Conservation (phyloP, 192 early-diverging fungal genomes). For the Rhizoclosmatium sp. region DNA sequence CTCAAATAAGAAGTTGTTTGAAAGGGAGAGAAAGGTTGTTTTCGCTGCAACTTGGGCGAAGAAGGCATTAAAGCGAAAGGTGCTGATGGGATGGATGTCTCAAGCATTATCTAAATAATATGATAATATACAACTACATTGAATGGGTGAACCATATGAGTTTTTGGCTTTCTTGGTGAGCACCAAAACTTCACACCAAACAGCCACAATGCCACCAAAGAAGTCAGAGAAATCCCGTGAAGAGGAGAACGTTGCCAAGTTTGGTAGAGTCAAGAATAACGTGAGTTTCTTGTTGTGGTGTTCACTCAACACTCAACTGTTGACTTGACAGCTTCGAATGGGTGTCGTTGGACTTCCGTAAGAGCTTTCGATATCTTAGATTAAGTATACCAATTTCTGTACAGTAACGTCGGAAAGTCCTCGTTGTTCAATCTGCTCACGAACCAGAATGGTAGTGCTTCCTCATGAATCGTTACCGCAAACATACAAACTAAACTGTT, state of each 20-base stretch:
- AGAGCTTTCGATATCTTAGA: background rate
- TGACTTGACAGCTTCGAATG: background rate
- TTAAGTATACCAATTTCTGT: slow-evolving; percentile 58
- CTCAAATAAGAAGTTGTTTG: background rate
- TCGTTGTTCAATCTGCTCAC: slow-evolving; percentile 54
- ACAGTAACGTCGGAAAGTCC: slow-evolving; percentile 79
- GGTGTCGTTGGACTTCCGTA: background rate
- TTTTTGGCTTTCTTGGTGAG: too few relatives aligned
- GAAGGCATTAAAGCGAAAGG: background rate
- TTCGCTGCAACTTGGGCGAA: background rate
- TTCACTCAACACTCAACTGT: background rate
- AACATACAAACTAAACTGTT: background rate
- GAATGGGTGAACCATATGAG: background rate
- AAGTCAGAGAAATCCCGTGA: background rate
- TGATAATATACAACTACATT: background rate
- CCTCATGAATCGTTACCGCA: too few relatives aligned
- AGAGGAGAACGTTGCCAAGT: slow-evolving; percentile 10
- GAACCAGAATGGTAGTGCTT: slow-evolving; percentile 24
- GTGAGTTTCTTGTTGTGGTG: slow-evolving; percentile 7
- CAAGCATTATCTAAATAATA: background rate
- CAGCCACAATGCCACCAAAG: slow-evolving; percentile 1
- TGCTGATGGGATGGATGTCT: slow-evolving; percentile 1
- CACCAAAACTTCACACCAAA: too few relatives aligned
- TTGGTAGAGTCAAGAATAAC: slow-evolving; percentile 27
- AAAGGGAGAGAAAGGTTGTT: background rate